Evolutionary conservation across 306 rosid species (phyloP), one percentile per base, ranked within the genome.

Genomic region (Lathyrus tuberosus): DNA sequence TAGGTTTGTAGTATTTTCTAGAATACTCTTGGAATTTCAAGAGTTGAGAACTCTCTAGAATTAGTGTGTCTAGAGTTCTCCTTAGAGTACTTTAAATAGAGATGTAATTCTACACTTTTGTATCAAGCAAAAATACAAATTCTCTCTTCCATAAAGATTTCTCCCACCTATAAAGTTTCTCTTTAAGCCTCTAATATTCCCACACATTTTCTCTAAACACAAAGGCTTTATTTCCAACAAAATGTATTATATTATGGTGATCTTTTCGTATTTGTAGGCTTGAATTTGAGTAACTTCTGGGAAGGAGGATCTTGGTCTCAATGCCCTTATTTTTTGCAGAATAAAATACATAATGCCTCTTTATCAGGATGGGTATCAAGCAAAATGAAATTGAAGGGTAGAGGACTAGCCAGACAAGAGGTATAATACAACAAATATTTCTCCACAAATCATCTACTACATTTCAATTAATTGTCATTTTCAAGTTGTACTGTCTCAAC

Each of bases 271-370:
- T 31, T 14, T 67, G 54, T 57, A 53, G n/a, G 43, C 46, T 49
- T 54, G 67, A 72, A 56, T 56, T 59, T 67, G 61, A 12, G 61
- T 11, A 54, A 54, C 60, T 54, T 54, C 30, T 43, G 66, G 44
- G 62, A 67, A 49, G 67, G 3, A 5, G 35, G 33, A 26, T 26
- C 30, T 28, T 37, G 17, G 26, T 65, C 74, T 56, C 56, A 74
- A 3, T 17, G 56, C 56, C 12, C 20, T 49, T 8, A 16, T 16
- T 49, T 5, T 49, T 17, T 49, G 56, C 24, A 49, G 26, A 12
- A 17, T 17, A 49, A 26, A 17, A 8, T 8, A 17, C 56, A 49
- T 16, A 49, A 49, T 16, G 26, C 56, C 28, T 49, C 56, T 49
- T 16, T 15, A 17, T 18, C 53, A 47, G 6, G 16, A 43, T 12